A percentile compares a stretch with the other conserved stretches of the same genome.
phyloP scores from a whole-genome alignment of 495 filamentous ascomycete species.

The Staphylotrichum tortipilum region DNA sequence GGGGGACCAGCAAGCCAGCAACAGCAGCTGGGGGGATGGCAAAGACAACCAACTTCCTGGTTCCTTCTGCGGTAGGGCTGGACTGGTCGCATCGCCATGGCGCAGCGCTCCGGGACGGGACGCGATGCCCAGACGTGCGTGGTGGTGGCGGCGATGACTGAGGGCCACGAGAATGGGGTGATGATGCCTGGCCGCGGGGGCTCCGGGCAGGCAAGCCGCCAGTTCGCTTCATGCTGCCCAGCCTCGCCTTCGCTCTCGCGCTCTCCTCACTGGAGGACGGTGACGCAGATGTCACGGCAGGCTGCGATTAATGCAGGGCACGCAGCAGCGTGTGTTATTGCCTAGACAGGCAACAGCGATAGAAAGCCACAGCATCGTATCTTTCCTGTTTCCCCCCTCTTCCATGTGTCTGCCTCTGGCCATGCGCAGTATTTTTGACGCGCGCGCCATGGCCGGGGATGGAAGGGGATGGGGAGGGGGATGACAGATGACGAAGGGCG shows the following conservation, averaged over 20 bases:
- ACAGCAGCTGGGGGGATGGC: too few species aligned
- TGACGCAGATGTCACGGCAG: background rate
- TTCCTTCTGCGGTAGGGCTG: too few species aligned
- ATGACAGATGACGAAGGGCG: too few species aligned
- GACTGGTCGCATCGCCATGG: too few species aligned
- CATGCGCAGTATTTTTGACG: background rate
- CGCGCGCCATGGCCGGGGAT: background rate
- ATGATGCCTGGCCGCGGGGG: background rate
- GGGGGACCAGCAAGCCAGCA: background rate
- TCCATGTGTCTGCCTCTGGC: background rate
- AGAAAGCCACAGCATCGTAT: background rate
- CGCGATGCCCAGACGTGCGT: too few species aligned
- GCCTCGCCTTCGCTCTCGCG: background rate
- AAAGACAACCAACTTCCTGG: too few species aligned
- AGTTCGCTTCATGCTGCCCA: too few species aligned
- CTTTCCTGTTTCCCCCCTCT: too few species aligned
- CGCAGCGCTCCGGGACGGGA: too few species aligned
- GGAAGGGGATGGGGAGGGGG: too few species aligned
- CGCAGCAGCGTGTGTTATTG: background rate
- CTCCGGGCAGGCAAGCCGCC: background rate
- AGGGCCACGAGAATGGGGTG: too few species aligned
- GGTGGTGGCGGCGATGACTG: too few species aligned
- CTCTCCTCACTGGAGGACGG: background rate
- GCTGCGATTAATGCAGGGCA: background rate
- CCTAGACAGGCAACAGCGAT: background rate